Conservation (phyloP, 257 asterid genomes). For the Solanum raphanifolium region DNA sequence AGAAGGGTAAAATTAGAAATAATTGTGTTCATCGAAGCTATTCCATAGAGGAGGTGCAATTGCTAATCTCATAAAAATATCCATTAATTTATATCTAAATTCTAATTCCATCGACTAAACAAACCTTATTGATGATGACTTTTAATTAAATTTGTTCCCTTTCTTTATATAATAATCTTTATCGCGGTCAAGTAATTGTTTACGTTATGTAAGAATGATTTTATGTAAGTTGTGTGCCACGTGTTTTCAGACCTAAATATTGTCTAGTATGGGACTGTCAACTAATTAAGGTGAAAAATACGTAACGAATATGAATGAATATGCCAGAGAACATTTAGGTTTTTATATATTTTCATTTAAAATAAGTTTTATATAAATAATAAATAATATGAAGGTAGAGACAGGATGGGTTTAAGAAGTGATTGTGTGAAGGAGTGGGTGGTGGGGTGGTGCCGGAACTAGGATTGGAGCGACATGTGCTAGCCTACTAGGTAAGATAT, state of each 20-base stretch:
- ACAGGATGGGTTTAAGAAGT: no score
- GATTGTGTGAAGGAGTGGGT: background rate
- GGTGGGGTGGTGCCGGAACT: no score
- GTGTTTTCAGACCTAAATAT: background rate
- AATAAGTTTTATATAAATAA: background rate
- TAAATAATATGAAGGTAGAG: no score
- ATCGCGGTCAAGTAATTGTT: background rate
- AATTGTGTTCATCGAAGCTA: background rate
- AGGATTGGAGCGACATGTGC: background rate
- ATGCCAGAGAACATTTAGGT: background rate
- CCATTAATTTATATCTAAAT: background rate
- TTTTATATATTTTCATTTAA: background rate
- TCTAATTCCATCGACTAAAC: background rate
- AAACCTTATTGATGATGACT: background rate
- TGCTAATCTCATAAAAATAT: background rate
- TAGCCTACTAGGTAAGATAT: no score
- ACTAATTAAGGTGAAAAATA: background rate
- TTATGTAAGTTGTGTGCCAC: background rate
- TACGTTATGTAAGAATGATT: background rate
- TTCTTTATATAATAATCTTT: background rate
- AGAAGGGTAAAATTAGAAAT: background rate
- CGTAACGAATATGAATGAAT: background rate
- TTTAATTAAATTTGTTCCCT: background rate
- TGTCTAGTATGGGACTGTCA: background rate
- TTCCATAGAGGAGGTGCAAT: background rate